Evolutionary conservation across 164 flowering plant species (phyloP).

Genomic region (Akebia trifoliata): DNA sequence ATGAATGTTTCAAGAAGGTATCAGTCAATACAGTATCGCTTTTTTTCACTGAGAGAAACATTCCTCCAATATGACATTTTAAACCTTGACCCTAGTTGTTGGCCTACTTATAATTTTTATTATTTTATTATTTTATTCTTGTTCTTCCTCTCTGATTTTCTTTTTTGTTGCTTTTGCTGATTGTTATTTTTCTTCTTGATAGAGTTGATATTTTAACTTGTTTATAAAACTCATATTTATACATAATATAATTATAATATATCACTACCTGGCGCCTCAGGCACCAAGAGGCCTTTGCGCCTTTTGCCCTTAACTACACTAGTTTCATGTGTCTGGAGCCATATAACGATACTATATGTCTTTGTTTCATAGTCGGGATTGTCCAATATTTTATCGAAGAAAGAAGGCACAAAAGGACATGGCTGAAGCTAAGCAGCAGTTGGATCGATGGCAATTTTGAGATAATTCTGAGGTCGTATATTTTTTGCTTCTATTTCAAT

Average conservation of each 20-base stretch:
- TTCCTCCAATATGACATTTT: no score
- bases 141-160: neutral
- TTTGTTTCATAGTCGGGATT: constrained; percentile 72
- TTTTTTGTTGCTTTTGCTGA: neutral
- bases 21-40: no score
- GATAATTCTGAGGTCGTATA: neutral
- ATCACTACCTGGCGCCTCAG: no score
- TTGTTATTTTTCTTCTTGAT: neutral
- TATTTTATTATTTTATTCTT: neutral
- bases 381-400: constrained; percentile 97
- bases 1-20: no score
- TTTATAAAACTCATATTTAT: no score
- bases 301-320: no score
- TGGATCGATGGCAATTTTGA: constrained; percentile 85
- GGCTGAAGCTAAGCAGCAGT: constrained; percentile 82
- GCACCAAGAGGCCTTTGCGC: no score
- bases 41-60: no score
- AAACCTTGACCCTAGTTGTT: no score
- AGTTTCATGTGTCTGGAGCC: neutral
- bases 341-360: constrained; percentile 1
- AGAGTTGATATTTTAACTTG: no score
- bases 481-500: neutral
- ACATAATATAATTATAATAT: no score
- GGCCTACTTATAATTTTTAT: no score
- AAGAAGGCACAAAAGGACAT: constrained; percentile 98